Evolutionary conservation across 306 rosid genomes (phyloP), one percentile per base, ranked within the genome.

Genomic region (Citrullus mucosospermus): DNA sequence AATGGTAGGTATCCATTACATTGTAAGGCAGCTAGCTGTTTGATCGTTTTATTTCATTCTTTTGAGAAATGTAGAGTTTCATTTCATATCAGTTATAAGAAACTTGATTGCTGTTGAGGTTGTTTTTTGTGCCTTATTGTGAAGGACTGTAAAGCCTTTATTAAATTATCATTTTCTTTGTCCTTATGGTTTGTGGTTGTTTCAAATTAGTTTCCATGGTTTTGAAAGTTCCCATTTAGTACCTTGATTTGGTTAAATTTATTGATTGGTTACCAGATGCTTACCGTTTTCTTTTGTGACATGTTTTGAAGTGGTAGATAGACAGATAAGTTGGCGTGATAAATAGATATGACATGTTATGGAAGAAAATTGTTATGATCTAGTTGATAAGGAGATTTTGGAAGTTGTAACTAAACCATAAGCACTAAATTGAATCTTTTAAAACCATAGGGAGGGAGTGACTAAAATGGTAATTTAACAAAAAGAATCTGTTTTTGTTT

Each of bases 1-100:
- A 82, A 89, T 96, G 39, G 98, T 94, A 63, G 83, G 96, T 78
- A 34, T 80, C 9, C 36, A 74, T 65, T 65, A 38, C 54, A 58
- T 4, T 72, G 30, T 59, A 44, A 20, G 20, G 41, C 25, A 3
- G 65, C 44, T 28, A 16, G 34, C n/a, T 51, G n/a, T 60, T 13
- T 18, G 7, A 14, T 70, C 6, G 3, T 72, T 72, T 72, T 51
- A 7, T 70, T 13, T 13, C 57, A 0, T 5, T 46, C 6, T 50
- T 28, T 50, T 72, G 34, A 44, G 56, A 70, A 70, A 70, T 22
- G 5, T 68, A 22, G 73, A 1, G 1, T 48, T 48, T 48, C 5
- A 48, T 16, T 39, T 68, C 6, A 14, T 1, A 43, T 18, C 2
- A 22, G 3, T 43, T 68, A 5, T 68, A 0, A 68, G 11, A 6